Conservation (phyloP, 257 asterid species). For the Salvia hispanica region DNA sequence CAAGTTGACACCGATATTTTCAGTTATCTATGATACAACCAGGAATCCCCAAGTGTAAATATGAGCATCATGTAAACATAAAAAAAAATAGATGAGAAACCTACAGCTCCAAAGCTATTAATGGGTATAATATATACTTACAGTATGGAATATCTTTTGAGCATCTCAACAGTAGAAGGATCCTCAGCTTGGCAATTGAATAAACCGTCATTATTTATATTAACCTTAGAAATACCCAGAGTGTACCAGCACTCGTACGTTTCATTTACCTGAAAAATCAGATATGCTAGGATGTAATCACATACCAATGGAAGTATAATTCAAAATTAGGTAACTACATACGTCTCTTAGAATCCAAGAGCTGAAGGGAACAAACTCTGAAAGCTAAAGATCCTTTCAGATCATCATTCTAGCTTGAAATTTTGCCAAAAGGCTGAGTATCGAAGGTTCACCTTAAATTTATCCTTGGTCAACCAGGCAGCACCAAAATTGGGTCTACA, state of each 20-base stretch:
- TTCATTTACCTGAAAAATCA: conserved; percentile 72
- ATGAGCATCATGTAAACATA: conserved; percentile 17
- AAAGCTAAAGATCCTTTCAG: conserved; percentile 12
- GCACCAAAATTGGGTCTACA: conserved; percentile 90
- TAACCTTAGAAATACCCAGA: conserved; percentile 73
- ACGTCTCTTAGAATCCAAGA: conserved; percentile 8
- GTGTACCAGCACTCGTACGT: conserved; percentile 93
- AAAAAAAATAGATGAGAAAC: background rate
- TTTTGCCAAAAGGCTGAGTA: conserved; percentile 17
- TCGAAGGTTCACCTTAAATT: conserved; percentile 59
- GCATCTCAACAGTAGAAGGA: conserved; percentile 85
- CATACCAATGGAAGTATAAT: conserved; percentile 21
- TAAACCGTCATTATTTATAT: conserved; percentile 66
- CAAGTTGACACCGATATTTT: background rate
- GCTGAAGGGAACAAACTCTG: conserved; percentile 18
- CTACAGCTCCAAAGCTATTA: conserved; percentile 3
- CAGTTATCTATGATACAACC: conserved; percentile 7
- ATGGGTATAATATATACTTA: conserved; percentile 48
- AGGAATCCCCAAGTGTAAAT: background rate
- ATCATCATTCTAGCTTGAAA: conserved; percentile 18
- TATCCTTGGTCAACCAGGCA: conserved; percentile 93
- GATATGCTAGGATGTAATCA: conserved; percentile 25
- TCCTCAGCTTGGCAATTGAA: conserved; percentile 81
- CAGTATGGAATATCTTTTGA: conserved; percentile 73
- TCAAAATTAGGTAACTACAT: conserved; percentile 16